These are phyloP conservation scores for Chaetomidium leptoderma DNA, from an alignment of 495 filamentous ascomycete species.

Conservation along the genomic window DNA sequence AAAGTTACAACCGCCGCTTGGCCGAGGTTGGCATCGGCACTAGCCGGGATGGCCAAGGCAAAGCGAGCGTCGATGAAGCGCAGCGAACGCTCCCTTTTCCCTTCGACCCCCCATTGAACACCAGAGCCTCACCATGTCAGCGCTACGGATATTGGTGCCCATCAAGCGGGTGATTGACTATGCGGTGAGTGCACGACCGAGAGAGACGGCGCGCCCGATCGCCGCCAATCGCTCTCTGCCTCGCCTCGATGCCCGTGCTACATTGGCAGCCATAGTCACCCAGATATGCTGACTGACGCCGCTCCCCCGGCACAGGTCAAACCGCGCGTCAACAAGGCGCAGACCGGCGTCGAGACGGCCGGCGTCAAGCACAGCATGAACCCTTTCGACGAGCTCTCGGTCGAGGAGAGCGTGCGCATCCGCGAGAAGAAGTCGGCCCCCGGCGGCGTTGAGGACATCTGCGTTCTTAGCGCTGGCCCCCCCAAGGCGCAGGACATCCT, in stretches of 20 bases:
- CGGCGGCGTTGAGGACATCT: constrained; percentile 73
- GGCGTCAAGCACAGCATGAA: constrained; percentile 97
- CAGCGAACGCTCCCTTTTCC: constrained; percentile 10
- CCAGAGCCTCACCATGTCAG: constrained; percentile 57
- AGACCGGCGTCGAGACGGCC: constrained; percentile 85
- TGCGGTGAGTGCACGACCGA: constrained; percentile 59
- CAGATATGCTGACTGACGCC: constrained; percentile 3
- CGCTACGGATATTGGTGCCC: constrained; percentile 88
- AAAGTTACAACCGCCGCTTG: constrained; percentile 13
- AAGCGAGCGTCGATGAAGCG: constrained; percentile 20
- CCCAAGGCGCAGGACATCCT: constrained; percentile 80
- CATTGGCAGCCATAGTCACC: too few species aligned
- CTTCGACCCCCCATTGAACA: constrained; percentile 26
- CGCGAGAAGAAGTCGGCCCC: constrained; percentile 69
- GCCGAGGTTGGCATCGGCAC: constrained; percentile 39
- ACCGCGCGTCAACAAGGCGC: constrained; percentile 93
- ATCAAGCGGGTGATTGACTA: constrained; percentile 99
- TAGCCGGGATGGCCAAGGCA: constrained; percentile 28
- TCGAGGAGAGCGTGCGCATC: constrained; percentile 92
- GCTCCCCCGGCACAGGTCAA: constrained; percentile 64
- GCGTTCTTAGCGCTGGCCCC: constrained; percentile 82
- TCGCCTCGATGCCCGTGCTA: background rate
- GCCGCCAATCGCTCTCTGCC: too few species aligned
- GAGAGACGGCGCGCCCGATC: background rate
- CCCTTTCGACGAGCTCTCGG: constrained; percentile 96